Conservation (phyloP, 1,139 yeast genomes). For the Geotrichum armillariae region DNA sequence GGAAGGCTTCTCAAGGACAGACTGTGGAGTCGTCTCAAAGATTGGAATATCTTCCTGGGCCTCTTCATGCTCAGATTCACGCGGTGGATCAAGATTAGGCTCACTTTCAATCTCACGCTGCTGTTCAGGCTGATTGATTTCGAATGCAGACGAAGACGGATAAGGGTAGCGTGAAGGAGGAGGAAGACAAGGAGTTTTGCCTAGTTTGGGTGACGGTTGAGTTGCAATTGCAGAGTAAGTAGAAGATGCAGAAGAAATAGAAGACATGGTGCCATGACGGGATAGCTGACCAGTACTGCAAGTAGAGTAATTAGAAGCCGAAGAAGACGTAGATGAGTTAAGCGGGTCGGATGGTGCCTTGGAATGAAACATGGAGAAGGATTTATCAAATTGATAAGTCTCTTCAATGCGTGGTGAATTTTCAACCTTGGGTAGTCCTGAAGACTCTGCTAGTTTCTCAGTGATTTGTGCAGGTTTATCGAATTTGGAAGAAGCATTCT, state of each 20-base stretch:
- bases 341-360: not conserved
- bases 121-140: too few species aligned
- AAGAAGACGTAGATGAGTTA: not conserved
- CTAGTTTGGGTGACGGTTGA: constrained; percentile 9
- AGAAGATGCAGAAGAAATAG: constrained; percentile 10
- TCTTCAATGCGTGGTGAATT: not conserved
- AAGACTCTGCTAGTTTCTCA: too few species aligned
- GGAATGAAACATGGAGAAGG: not conserved
- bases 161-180: constrained; percentile 11
- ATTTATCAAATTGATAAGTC: not conserved
- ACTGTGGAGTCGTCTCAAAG: not conserved
- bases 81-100: not conserved
- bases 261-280: constrained; percentile 7
- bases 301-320: not conserved
- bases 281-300: not conserved
- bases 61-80: not conserved
- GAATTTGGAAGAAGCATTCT: too few species aligned
- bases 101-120: not conserved
- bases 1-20: not conserved
- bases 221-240: not conserved
- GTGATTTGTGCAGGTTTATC: too few species aligned
- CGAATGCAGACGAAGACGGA: too few species aligned
- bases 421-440: too few species aligned
- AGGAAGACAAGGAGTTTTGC: constrained; percentile 5
- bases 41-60: not conserved